Evolutionary conservation across 495 filamentous ascomycete genomes (phyloP).

Genomic region (Penicillium egyptiacum): DNA sequence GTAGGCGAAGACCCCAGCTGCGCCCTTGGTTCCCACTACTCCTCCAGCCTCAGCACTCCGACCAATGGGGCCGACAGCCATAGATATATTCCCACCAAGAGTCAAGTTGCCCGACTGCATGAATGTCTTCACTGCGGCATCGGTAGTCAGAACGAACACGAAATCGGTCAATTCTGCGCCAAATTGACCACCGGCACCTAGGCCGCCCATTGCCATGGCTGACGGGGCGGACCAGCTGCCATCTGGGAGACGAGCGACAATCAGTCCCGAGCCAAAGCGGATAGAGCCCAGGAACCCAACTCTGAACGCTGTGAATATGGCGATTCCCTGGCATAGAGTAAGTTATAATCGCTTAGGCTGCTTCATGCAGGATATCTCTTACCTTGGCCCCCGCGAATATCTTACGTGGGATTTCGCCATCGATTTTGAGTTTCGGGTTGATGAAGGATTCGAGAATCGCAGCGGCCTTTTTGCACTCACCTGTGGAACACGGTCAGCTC

Average conservation of each 20-base stretch:
- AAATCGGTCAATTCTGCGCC: constrained; percentile 96
- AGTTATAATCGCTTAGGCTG: not conserved
- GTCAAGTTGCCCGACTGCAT: constrained; percentile 81
- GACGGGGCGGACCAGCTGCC: constrained; percentile 91
- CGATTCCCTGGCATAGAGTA: constrained; percentile 69
- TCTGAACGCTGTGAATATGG: constrained; percentile 86
- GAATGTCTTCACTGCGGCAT: constrained; percentile 82
- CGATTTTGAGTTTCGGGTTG: constrained; percentile 74
- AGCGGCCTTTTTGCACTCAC: constrained; percentile 78
- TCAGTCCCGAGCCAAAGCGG: constrained; percentile 86
- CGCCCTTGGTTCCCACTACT: constrained; percentile 72
- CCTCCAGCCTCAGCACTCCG: constrained; percentile 89
- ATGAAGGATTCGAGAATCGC: constrained; percentile 90
- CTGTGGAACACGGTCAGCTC: constrained; percentile 32
- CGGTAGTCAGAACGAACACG: constrained; percentile 92
- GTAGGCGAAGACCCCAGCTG: constrained; percentile 87
- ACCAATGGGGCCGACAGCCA: constrained; percentile 87
- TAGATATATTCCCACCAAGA: constrained; percentile 86
- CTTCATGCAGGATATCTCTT: not conserved
- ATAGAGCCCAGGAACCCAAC: constrained; percentile 85
- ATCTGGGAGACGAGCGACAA: constrained; percentile 84
- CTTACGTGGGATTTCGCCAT: constrained; percentile 83
- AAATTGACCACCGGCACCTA: constrained; percentile 87
- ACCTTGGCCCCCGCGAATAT: constrained; percentile 87
- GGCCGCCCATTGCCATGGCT: constrained; percentile 80